Evolutionary conservation across 208 protist species (phyloP), one percentile per base, ranked within the genome.

Genomic region (Trypanosoma rangeli): DNA sequence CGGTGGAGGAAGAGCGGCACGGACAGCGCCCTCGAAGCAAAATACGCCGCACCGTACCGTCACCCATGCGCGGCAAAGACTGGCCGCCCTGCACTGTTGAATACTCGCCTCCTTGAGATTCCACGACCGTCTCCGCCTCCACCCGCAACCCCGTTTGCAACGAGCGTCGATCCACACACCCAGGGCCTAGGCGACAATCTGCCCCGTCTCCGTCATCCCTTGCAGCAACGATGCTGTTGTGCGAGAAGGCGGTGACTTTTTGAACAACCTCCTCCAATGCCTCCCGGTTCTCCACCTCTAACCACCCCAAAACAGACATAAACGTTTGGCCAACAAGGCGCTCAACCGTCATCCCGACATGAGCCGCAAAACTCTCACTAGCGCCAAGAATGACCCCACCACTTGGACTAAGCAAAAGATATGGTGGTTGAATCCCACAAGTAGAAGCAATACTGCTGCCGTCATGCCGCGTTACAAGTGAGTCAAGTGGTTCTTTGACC

Each of bases 361-460:
- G 72, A 10, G 44, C 52, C 7, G 83, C 80, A 64, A 94, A 73
- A 31, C 77, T 57, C 54, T 74, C 57, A 54, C 78, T 88, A 31
- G 82, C 83, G 13, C 85, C 82, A 13, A 86, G 56, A 50, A 94
- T 78, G 10, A 87, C 57, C 18, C 83, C 42, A 22, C 57, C 48
- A 24, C 20, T 9, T 15, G 49, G 26, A 28, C 33, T 58, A 31
- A 71, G 24, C 10, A 71, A 16, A 46, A 71, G 44, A 64, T 24
- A 64, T 8, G 67, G 44, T 3, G n/a, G 22, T 18, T 28, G 48
- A 29, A 64, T 16, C 0, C 57, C 33, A 0, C 35, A 12, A 7
- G 24, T 12, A 10, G 48, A 2, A 33, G 53, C 2, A 18, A 28
- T 28, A 26, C 5, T 33, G 18, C 20, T 39, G 20, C 20, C 60